Evolutionary conservation across 495 filamentous ascomycete species (phyloP).

Genomic region (Amphirosellinia nigrospora): DNA sequence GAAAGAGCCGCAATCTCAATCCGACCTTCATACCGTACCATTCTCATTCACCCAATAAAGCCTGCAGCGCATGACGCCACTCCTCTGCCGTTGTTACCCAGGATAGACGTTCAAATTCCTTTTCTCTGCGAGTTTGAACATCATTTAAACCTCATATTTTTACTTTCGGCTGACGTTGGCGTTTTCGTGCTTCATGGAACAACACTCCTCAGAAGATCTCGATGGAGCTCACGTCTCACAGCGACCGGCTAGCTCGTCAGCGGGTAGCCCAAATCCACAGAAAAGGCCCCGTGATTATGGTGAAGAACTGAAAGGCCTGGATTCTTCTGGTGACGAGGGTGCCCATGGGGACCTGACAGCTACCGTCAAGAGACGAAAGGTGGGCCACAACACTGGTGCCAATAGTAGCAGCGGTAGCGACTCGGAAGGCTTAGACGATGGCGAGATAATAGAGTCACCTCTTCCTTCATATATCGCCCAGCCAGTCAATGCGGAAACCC

Average conservation of each 20-base stretch:
- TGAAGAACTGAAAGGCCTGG: constrained; percentile 37
- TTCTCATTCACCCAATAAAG: background rate
- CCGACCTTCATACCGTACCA: background rate
- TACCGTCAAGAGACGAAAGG: constrained; percentile 36
- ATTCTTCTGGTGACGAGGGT: constrained; percentile 32
- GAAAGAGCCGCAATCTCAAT: constrained; percentile 19
- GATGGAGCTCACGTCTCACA: background rate
- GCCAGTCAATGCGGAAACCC: background rate
- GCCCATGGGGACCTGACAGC: background rate
- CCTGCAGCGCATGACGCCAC: background rate
- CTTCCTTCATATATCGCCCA: constrained; percentile 19
- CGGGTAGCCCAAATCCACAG: background rate
- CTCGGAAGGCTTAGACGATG: constrained; percentile 41
- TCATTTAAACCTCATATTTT: background rate
- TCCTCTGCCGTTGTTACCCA: background rate
- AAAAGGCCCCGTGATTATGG: constrained; percentile 36
- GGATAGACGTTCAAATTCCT: background rate
- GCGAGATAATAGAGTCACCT: constrained; percentile 43
- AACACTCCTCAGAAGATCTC: background rate
- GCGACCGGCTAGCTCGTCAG: background rate
- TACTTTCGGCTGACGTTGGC: background rate
- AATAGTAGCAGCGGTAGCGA: constrained; percentile 10
- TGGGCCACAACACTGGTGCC: background rate
- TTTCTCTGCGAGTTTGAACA: background rate
- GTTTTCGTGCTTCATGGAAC: constrained; percentile 18